Evolutionary conservation across 192 early-diverging fungal genomes (phyloP).

Genomic region (Diversispora eburnea): DNA sequence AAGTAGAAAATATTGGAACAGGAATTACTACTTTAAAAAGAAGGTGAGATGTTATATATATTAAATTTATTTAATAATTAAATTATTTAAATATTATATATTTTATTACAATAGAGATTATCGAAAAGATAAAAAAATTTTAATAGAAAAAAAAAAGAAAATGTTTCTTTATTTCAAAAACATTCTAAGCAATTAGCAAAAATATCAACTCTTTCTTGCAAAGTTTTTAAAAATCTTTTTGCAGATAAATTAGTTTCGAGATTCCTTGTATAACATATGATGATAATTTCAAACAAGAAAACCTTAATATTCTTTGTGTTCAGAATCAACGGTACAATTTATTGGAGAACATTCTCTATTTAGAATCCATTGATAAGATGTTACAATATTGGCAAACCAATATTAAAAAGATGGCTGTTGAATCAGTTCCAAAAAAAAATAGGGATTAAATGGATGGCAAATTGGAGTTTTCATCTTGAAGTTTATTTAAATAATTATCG

Average conservation of each 20-base stretch:
- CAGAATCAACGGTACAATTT: neutral
- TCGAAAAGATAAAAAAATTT: neutral
- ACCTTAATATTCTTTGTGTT: neutral
- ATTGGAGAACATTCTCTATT: neutral
- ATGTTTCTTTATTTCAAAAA: neutral
- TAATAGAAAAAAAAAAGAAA: neutral
- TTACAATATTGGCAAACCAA: neutral
- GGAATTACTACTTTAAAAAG: neutral
- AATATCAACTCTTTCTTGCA: neutral
- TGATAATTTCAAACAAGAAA: neutral
- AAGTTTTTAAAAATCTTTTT: neutral
- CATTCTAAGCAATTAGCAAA: neutral
- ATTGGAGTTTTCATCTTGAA: neutral
- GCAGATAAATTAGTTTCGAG: neutral
- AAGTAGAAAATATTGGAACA: neutral
- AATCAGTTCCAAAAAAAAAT: neutral
- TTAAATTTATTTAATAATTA: neutral
- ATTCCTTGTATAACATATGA: neutral
- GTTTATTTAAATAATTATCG: neutral
- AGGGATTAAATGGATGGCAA: neutral
- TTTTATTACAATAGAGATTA: slow-evolving; percentile 1
- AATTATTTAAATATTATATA: neutral
- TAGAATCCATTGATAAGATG: neutral
- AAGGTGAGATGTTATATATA: neutral
- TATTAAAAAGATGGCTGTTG: neutral